Percentiles rank a stretch among this genome's conserved stretches.
Evolutionary conservation across 192 early-diverging fungal genomes (phyloP).

Genomic region (Coemansia sp.): DNA sequence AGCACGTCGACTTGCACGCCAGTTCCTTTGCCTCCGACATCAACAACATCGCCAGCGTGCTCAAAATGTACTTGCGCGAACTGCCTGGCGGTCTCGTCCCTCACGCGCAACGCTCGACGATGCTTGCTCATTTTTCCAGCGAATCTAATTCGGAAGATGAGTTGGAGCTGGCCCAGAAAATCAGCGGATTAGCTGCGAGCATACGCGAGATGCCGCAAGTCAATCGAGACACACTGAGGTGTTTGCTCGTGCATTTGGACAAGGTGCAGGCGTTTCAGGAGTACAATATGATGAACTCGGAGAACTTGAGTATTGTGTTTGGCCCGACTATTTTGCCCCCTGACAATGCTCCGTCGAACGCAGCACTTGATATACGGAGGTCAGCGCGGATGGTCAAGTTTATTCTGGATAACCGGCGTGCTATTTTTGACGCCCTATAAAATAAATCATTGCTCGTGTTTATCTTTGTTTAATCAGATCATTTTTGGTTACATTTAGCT

Average conservation of each 20-base stretch:
- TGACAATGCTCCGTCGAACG: conserved; percentile 24
- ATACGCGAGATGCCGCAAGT: conserved; percentile 72
- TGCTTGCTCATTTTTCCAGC: conserved; percentile 22
- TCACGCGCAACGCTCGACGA: conserved; percentile 18
- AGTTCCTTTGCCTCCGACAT: conserved; percentile 70
- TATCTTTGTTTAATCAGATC: too few relatives aligned
- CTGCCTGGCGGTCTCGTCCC: conserved; percentile 89
- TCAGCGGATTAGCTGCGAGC: conserved; percentile 26
- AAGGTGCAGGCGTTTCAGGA: conserved; percentile 73
- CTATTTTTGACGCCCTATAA: conserved; percentile 34
- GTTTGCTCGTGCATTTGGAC: conserved; percentile 77
- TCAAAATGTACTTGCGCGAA: conserved; percentile 95
- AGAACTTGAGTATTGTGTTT: conserved; percentile 91
- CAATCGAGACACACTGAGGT: conserved; percentile 81
- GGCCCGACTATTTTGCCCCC: conserved; percentile 70
- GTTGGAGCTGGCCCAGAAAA: conserved; percentile 22
- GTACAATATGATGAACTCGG: conserved; percentile 83
- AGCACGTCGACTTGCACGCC: conserved; percentile 62
- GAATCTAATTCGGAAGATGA: conserved; percentile 20
- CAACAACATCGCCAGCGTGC: conserved; percentile 76
- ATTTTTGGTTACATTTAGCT: too few relatives aligned
- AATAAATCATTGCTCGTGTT: too few relatives aligned
- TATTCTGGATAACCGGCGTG: conserved; percentile 39
- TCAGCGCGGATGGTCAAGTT: conserved; percentile 43
- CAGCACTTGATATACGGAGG: conserved; percentile 37